These are phyloP conservation scores for Coemansia sp. DNA, from an alignment of 192 early-diverging fungal species.

Conservation along the genomic window DNA sequence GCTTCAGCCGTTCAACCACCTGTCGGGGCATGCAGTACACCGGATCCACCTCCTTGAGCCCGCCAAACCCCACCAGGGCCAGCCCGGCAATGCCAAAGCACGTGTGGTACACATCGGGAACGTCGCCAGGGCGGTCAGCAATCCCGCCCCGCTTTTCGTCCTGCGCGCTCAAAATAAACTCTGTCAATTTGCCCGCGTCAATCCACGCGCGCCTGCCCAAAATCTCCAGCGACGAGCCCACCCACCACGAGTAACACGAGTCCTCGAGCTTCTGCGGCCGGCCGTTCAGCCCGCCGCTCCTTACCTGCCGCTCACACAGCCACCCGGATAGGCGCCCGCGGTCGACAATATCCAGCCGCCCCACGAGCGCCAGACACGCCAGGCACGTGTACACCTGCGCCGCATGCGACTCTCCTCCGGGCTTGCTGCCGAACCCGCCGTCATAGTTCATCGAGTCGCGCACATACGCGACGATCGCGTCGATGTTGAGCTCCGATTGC, in stretches of 20 bases:
- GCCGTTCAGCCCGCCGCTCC: constrained; percentile 91
- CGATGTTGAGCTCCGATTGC: constrained; percentile 63
- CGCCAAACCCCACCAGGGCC: constrained; percentile 78
- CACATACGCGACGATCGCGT: constrained; percentile 72
- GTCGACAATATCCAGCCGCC: constrained; percentile 75
- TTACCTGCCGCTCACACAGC: constrained; percentile 91
- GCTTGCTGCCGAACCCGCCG: constrained; percentile 89
- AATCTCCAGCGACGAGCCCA: constrained; percentile 81
- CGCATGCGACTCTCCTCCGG: constrained; percentile 90
- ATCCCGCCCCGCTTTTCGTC: constrained; percentile 88
- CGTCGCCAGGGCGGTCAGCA: constrained; percentile 87
- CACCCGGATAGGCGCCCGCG: constrained; percentile 84
- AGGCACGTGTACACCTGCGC: constrained; percentile 93
- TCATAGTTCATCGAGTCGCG: constrained; percentile 88
- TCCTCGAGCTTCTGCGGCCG: constrained; percentile 96
- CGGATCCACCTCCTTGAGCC: constrained; percentile 79
- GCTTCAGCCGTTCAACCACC: constrained; percentile 58
- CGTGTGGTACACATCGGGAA: constrained; percentile 96
- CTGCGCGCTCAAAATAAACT: constrained; percentile 83
- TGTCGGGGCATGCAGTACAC: constrained; percentile 84
- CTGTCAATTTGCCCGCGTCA: constrained; percentile 64
- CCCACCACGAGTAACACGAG: constrained; percentile 99
- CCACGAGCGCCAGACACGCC: constrained; percentile 80
- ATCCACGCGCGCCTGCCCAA: constrained; percentile 86
- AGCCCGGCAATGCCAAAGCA: constrained; percentile 91